phyloP scores from a whole-genome alignment of 768 basidiomycete species.

The Boletus sp. region DNA sequence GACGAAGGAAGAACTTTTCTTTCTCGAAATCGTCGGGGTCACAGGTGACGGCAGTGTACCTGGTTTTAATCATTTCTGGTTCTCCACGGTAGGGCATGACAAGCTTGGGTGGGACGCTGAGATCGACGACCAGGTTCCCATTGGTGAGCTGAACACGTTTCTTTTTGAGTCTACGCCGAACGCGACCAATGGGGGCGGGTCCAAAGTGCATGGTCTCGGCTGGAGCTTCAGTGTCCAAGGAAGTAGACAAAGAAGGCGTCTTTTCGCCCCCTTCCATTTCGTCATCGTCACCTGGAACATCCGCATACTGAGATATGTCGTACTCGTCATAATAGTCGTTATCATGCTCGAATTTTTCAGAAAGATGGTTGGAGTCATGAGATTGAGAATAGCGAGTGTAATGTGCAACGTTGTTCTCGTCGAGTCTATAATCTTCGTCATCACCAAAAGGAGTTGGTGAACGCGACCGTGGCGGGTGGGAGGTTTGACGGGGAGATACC shows the following conservation, averaged over 20 bases:
- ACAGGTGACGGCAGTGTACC: constrained; percentile 90
- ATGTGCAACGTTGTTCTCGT: constrained; percentile 55
- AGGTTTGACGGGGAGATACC: constrained; percentile 47
- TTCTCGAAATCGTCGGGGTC: constrained; percentile 91
- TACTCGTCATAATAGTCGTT: constrained; percentile 21
- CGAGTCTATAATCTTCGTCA: constrained; percentile 67
- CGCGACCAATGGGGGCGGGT: constrained; percentile 79
- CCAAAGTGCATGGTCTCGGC: constrained; percentile 81
- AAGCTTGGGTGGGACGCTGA: constrained; percentile 81
- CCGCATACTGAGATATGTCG: constrained; percentile 34
- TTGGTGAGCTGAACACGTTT: constrained; percentile 82
- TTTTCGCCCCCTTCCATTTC: constrained; percentile 24
- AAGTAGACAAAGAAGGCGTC: constrained; percentile 24
- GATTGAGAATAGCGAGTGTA: constrained; percentile 44
- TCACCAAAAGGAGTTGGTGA: constrained; percentile 76
- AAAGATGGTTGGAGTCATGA: constrained; percentile 7
- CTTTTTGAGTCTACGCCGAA: constrained; percentile 72
- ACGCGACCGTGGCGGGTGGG: constrained; percentile 59
- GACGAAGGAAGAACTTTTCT: constrained; percentile 80
- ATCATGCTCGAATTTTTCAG: constrained; percentile 25
- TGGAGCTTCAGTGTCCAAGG: constrained; percentile 49
- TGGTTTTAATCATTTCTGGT: constrained; percentile 68
- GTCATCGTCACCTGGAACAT: constrained; percentile 19
- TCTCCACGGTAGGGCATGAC: constrained; percentile 70
- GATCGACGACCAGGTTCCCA: constrained; percentile 84